These are phyloP conservation scores for Plantago rigida DNA, from an alignment of 305 asterid species.

Conservation along the genomic window DNA sequence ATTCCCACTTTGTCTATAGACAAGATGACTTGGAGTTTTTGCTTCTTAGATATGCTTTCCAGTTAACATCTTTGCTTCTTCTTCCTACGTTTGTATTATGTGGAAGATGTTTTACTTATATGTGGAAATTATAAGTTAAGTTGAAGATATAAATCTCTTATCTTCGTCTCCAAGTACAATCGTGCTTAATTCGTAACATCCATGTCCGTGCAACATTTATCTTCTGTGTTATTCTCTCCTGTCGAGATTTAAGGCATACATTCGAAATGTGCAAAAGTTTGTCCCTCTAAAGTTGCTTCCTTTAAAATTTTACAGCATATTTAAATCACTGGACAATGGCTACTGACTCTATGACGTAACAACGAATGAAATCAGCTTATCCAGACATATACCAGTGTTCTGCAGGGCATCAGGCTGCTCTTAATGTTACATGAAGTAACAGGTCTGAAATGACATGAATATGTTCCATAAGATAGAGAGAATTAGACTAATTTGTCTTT, in stretches of 20 bases:
- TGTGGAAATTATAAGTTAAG: neutral
- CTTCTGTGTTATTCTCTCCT: neutral
- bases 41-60: neutral
- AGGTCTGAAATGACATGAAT: conserved; percentile 27
- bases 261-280: neutral
- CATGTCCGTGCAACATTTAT: neutral
- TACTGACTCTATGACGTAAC: neutral
- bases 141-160: neutral
- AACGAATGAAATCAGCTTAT: neutral
- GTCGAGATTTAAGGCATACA: neutral
- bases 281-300: neutral
- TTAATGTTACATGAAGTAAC: conserved; percentile 20
- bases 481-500: conserved; percentile 21
- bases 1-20: neutral
- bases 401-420: conserved; percentile 5
- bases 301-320: too few relatives aligned
- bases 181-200: too few relatives aligned
- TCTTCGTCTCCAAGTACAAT: neutral
- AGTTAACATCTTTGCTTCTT: neutral
- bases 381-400: conserved; percentile 19
- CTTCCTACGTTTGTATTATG: neutral
- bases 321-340: neutral
- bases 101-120: too few relatives aligned
- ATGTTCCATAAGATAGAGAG: conserved; percentile 33
- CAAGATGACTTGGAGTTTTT: neutral